Conservation (phyloP, 768 basidiomycete species). For the Omphalotus guepiniiformis region DNA sequence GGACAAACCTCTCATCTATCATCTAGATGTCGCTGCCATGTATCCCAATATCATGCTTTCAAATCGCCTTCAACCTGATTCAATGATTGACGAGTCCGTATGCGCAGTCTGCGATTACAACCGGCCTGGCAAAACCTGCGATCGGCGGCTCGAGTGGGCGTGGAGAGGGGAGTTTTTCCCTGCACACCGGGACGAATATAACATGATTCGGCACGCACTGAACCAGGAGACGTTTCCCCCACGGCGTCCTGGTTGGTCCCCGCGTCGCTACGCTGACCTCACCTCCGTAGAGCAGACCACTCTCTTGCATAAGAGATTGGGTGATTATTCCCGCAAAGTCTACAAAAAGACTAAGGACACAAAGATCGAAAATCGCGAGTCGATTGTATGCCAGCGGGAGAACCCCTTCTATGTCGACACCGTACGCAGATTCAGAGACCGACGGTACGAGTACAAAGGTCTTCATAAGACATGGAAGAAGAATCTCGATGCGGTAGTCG, state of each 20-base stretch:
- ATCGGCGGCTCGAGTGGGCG: slow-evolving; percentile 92
- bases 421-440: slow-evolving; percentile 93
- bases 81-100: slow-evolving; percentile 92
- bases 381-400: slow-evolving; percentile 96
- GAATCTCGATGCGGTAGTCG: slow-evolving; percentile 72
- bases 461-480: slow-evolving; percentile 99
- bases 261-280: slow-evolving; percentile 81
- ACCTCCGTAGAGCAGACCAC: slow-evolving; percentile 83
- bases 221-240: slow-evolving; percentile 93
- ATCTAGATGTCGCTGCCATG: slow-evolving; percentile 99
- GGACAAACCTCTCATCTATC: slow-evolving; percentile 96
- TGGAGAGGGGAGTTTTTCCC: slow-evolving; percentile 99
- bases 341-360: slow-evolving; percentile 99
- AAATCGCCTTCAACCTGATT: slow-evolving; percentile 96
- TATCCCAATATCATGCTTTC: slow-evolving; percentile 99
- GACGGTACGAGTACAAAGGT: slow-evolving; percentile 98
- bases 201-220: slow-evolving; percentile 97
- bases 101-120: slow-evolving; percentile 99
- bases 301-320: slow-evolving; percentile 91
- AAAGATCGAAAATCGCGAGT: slow-evolving; percentile 86
- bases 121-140: slow-evolving; percentile 92
- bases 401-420: slow-evolving; percentile 99
- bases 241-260: slow-evolving; percentile 65
- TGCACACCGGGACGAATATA: slow-evolving; percentile 93
- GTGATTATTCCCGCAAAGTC: slow-evolving; percentile 97